A percentile compares a stretch with the other conserved stretches of the same genome.
These are phyloP conservation scores for Globisporangium yorkense DNA, from an alignment of 352 stramenopile genomes.

Conservation along the genomic window DNA sequence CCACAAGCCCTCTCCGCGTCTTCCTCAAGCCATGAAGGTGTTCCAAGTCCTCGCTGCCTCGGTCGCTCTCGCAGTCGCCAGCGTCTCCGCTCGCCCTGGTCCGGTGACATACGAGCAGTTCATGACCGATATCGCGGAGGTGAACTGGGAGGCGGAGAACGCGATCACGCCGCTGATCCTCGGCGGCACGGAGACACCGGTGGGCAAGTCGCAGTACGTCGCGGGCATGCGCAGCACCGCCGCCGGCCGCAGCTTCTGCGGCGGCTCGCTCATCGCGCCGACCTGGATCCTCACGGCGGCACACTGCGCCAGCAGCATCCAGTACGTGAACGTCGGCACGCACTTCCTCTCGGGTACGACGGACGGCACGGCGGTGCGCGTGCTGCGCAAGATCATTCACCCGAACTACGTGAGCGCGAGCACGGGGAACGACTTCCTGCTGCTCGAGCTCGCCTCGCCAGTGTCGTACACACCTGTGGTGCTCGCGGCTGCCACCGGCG, in stretches of 20 bases:
- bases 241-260: slow-evolving; percentile 16
- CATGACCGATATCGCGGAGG: slow-evolving; percentile 2
- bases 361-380: slow-evolving; percentile 41
- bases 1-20: neutral
- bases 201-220: slow-evolving; percentile 28
- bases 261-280: slow-evolving; percentile 41
- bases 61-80: neutral
- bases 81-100: neutral
- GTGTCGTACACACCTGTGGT: slow-evolving; percentile 28
- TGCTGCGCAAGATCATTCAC: slow-evolving; percentile 39
- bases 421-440: slow-evolving; percentile 38
- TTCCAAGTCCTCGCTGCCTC: slow-evolving; percentile 3
- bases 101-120: slow-evolving; percentile 2
- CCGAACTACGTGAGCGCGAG: slow-evolving; percentile 30
- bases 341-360: slow-evolving; percentile 40
- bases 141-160: slow-evolving; percentile 3
- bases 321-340: slow-evolving; percentile 46
- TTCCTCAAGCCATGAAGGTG: slow-evolving; percentile 3
- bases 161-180: slow-evolving; percentile 42
- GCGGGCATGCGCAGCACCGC: slow-evolving; percentile 16
- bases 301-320: slow-evolving; percentile 30
- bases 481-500: slow-evolving; percentile 15
- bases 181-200: slow-evolving; percentile 31
- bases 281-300: slow-evolving; percentile 37
- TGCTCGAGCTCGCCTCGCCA: slow-evolving; percentile 40